Evolutionary conservation across 345 rosid species (phyloP).

Genomic region (Hypericum perforatum): DNA sequence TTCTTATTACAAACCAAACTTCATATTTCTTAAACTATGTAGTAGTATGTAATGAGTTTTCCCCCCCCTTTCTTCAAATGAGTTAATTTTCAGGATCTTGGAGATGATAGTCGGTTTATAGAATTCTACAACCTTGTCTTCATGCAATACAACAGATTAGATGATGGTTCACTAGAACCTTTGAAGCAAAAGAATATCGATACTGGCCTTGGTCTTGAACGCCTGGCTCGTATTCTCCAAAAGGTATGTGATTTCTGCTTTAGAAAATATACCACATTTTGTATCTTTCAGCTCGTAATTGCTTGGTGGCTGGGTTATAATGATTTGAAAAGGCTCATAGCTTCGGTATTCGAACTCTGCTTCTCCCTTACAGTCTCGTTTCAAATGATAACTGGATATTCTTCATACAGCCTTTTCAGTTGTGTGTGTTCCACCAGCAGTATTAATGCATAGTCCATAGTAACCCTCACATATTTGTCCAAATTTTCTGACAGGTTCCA

Average conservation of each 20-base stretch:
- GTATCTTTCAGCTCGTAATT: too few relatives aligned
- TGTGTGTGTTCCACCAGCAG: too few relatives aligned
- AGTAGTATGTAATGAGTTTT: not conserved
- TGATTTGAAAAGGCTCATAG: too few relatives aligned
- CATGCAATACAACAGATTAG: conserved; percentile 88
- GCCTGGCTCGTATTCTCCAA: conserved; percentile 84
- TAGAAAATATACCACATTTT: not conserved
- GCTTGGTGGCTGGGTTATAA: too few relatives aligned
- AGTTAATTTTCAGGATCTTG: conserved; percentile 57
- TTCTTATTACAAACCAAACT: not conserved
- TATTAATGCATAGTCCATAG: too few relatives aligned
- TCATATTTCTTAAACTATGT: not conserved
- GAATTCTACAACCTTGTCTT: conserved; percentile 94
- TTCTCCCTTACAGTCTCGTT: too few relatives aligned
- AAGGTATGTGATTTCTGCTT: conserved; percentile 27
- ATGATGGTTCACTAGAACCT: conserved; percentile 73
- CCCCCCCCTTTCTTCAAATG: not conserved
- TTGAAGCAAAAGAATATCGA: conserved; percentile 87
- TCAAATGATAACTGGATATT: too few relatives aligned
- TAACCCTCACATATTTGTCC: conserved; percentile 5
- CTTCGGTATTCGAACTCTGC: too few relatives aligned
- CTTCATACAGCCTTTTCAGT: too few relatives aligned
- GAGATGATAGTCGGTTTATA: conserved; percentile 81
- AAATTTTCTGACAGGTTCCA: conserved; percentile 50
- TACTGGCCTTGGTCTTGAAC: conserved; percentile 94